phyloP scores from a whole-genome alignment of 495 filamentous ascomycete genomes.

The Symbiotaphrina buchneri region DNA sequence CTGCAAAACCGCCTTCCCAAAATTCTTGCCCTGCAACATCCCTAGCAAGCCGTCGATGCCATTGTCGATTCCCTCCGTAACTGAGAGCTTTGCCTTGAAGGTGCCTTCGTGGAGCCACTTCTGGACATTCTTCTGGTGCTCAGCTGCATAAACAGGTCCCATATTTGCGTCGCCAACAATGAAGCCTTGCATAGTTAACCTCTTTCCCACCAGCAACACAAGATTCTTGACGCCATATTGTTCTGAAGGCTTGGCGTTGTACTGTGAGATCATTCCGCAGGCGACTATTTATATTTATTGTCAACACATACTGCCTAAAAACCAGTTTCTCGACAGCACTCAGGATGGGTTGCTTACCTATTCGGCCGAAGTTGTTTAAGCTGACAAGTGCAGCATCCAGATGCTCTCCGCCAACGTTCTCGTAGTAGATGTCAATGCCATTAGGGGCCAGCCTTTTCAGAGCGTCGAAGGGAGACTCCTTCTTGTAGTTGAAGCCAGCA shows the following conservation, averaged over 20 bases:
- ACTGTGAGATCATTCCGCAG: constrained; percentile 55
- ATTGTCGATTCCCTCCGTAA: constrained; percentile 69
- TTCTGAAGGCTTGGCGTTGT: constrained; percentile 36
- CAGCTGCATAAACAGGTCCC: constrained; percentile 42
- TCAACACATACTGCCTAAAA: background rate
- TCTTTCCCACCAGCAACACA: constrained; percentile 26
- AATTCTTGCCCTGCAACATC: constrained; percentile 76
- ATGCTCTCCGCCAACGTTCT: constrained; percentile 85
- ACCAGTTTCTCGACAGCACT: background rate
- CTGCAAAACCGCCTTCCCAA: constrained; percentile 76
- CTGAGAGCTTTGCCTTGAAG: constrained; percentile 45
- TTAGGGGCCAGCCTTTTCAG: constrained; percentile 53
- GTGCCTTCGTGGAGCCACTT: constrained; percentile 72
- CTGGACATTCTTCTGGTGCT: constrained; percentile 62
- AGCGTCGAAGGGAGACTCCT: constrained; percentile 42
- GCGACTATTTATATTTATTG: constrained; percentile 15
- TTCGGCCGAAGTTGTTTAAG: constrained; percentile 48
- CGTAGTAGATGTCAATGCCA: constrained; percentile 87
- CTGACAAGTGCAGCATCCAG: constrained; percentile 51
- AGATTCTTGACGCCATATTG: constrained; percentile 51
- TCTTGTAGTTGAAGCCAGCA: constrained; percentile 39
- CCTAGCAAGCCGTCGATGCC: constrained; percentile 60
- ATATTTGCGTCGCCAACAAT: constrained; percentile 45
- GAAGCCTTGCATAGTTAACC: constrained; percentile 51
- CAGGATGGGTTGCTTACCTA: constrained; percentile 23